Evolutionary conservation across 169 alveolate genomes (phyloP), one percentile per base, ranked within the genome.

Genomic region (Plasmodium knowlesi): DNA sequence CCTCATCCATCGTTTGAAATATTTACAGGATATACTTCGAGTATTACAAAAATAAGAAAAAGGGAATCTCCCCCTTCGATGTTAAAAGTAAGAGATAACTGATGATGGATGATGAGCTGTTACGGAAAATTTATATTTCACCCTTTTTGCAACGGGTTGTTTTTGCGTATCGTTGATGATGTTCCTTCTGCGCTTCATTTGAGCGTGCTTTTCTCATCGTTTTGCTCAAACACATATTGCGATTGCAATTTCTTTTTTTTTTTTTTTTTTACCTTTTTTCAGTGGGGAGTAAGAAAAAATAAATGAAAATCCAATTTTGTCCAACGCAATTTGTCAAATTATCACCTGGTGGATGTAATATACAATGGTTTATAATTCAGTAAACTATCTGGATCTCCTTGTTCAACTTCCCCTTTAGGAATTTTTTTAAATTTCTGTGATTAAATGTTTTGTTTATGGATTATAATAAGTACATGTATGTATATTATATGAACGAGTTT

Each of bases 21-120:
- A n/a, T 43, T 54, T 85, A 14, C 67, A 85, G 93, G 93, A 85
- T 85, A 50, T 85, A 85, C 70, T 74, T 43, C 43, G 93, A 85
- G 53, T 76, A 85, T 74, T 16, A 14, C 34, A 85, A 85, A 28
- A 85, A 73, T 50, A 85, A 85, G 46, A 82, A 57, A 57, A 82
- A 57, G 5, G 54, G 46, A 53, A n/a, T 34, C 9, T 82, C 90
- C 39, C 37, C 90, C 37, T 28, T 82, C 22, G 90, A 82, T 12
- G 80, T 82, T 34, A 82, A 82, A 82, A 82, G 90, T 82, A 82
- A 82, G 19, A 19, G 2, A 41, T 39, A 28, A 80, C 4, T 82
- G 57, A 16, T 22, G n/a, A 28, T 50, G 67, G 32, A 46, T 81
- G 57, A 3, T 81, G 57, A 4, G 30, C 30, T 28, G n/a, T 50